Percentiles rank a stretch among this genome's conserved stretches.
These are phyloP conservation scores for Tetrahymena elliotti DNA, from an alignment of 73 alveolate species.

Conservation along the genomic window DNA sequence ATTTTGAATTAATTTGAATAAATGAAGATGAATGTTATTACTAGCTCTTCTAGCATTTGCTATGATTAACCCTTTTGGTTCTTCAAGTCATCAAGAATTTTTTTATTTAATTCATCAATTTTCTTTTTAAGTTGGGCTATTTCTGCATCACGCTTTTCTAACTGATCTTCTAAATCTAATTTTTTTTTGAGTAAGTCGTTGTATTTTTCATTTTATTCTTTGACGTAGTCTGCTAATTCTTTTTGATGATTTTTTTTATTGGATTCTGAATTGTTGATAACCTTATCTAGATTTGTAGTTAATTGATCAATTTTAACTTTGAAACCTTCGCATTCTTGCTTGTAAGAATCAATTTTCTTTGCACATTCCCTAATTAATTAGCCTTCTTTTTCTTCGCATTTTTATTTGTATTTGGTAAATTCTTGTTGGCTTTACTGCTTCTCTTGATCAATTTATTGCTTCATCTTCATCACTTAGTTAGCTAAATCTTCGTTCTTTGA, in stretches of 20 bases:
- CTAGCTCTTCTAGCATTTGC: conserved; percentile 6
- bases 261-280: conserved; percentile 52
- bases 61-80: conserved; percentile 4
- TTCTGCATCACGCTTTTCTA: conserved; percentile 46
- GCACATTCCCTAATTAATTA: conserved; percentile 47
- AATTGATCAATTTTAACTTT: conserved; percentile 57
- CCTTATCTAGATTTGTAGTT: conserved; percentile 40
- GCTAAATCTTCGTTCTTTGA: conserved; percentile 42
- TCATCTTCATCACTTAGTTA: conserved; percentile 41
- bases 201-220: conserved; percentile 66
- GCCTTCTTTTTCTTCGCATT: conserved; percentile 58
- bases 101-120: conserved; percentile 30
- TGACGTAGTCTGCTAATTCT: conserved; percentile 68
- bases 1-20: too few species aligned
- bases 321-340: conserved; percentile 51
- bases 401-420: conserved; percentile 39
- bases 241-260: conserved; percentile 51
- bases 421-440: conserved; percentile 49
- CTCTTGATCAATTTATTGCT: conserved; percentile 50
- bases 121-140: conserved; percentile 23
- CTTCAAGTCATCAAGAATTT: conserved; percentile 18
- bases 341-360: conserved; percentile 34
- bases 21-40: not conserved
- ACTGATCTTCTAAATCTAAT: conserved; percentile 59
- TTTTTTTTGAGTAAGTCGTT: conserved; percentile 60